Percentiles rank a stretch among this genome's conserved stretches.
Evolutionary conservation across 192 early-diverging fungal genomes (phyloP).

Genomic region (Podila clonocystis): DNA sequence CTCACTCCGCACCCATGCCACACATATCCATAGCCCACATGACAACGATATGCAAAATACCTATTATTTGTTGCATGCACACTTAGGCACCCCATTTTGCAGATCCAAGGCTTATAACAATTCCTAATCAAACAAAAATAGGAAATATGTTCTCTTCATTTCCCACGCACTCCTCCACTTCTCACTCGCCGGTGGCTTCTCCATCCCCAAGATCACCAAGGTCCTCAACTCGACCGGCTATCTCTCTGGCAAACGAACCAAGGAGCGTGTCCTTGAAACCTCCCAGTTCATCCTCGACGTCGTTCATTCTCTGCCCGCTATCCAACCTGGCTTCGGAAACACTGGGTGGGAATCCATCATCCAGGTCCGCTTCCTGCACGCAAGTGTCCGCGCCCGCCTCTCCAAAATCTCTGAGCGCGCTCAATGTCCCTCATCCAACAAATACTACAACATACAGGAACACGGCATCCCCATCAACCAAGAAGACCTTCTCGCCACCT

Average conservation of each 20-base stretch:
- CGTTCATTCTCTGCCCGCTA: constrained; percentile 10
- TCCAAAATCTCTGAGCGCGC: constrained; percentile 8
- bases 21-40: no score
- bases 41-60: no score
- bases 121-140: background rate
- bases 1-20: no score
- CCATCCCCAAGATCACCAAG: constrained; percentile 31
- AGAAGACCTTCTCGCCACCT: constrained; percentile 34
- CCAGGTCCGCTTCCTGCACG: constrained; percentile 39
- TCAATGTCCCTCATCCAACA: constrained; percentile 5
- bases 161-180: constrained; percentile 22
- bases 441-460: constrained; percentile 17
- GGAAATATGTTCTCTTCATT: constrained; percentile 19
- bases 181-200: constrained; percentile 28
- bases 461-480: constrained; percentile 49
- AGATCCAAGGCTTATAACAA: no score
- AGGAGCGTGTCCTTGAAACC: constrained; percentile 26
- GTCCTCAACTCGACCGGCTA: constrained; percentile 39
- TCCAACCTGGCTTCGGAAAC: constrained; percentile 19
- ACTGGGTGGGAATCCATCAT: constrained; percentile 34
- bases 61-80: no score
- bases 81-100: no score
- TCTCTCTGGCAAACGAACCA: constrained; percentile 16
- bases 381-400: constrained; percentile 26
- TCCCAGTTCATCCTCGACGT: constrained; percentile 21